Evolutionary conservation across 176 grass and related monocot species (phyloP), one percentile per base, ranked within the genome.

Genomic region (Eremochloa ophiuroides): DNA sequence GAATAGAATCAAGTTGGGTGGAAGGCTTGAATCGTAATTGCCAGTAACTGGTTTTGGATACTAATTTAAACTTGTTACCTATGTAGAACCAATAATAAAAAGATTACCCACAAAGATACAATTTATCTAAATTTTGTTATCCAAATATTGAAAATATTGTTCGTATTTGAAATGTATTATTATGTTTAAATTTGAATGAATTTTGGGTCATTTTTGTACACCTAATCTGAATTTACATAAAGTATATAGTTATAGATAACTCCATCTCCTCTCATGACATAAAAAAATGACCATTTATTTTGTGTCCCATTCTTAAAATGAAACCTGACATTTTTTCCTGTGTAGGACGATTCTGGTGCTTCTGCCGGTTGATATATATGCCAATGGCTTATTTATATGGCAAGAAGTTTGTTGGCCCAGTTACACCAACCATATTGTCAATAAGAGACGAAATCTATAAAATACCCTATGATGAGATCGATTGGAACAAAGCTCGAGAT

Each of bases 331-430:
- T 37, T 43, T 12, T 66, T 66, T 66, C 14, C 8, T 4, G 1
- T 13, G 3, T 8, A 91, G 84, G 88, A 51, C 60, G 69, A 22
- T 78, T 90, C 42, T 90, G 88, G 88, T 90, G 79, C n/a, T 85
- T 83, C 6, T 79, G 79, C 11, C 44, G 88, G 30, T 75, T 86
- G 84, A 51, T 80, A 39, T 90, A 87, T 66, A 43, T 87, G 66
- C 88, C 88, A 8, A 86, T 90, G 84, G 85, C 88, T 69, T 90
- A 86, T 82, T 69, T 90, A 14, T 90, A 83, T 53, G 88, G 83
- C 2, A 67, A n/a, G 40, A 90, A 79, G 65, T 90, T 90, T 86
- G 77, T 85, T 46, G 84, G 88, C 11, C 65, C 74, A 79, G 83
- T 79, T 71, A 90, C 83, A 20, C 79, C 78, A 20, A 70, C 51